A percentile compares a stretch with the other conserved stretches of the same genome.
phyloP scores from a whole-genome alignment of 2,329 filamentous ascomycete species.

The Didymella pinodella region DNA sequence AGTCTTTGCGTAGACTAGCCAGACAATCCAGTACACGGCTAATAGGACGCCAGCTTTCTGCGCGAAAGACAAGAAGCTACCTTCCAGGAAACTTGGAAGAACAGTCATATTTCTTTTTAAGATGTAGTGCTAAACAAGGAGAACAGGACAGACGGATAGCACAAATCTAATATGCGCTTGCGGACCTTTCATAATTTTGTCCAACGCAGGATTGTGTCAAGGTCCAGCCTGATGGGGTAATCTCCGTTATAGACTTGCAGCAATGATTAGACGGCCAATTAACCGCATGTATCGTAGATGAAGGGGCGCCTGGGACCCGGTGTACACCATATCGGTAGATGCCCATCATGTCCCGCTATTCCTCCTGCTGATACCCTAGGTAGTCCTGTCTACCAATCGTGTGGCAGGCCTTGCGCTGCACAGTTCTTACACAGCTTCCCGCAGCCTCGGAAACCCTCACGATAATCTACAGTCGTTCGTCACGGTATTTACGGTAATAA shows the following conservation, averaged over 20 bases:
- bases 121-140: background rate
- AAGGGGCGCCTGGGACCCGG: constrained; percentile 2
- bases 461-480: too few relatives aligned
- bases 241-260: background rate
- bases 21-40: constrained; percentile 19
- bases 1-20: constrained; percentile 27
- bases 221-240: background rate
- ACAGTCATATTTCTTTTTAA: background rate
- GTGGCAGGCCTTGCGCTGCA: background rate
- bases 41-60: background rate
- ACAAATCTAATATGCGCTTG: background rate
- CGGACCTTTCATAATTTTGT: background rate
- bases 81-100: background rate
- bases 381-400: background rate
- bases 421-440: background rate
- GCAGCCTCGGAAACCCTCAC: background rate
- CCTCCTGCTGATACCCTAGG: background rate
- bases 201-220: background rate
- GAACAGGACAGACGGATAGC: background rate
- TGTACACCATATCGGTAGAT: background rate
- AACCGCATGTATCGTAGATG: constrained; percentile 1
- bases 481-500: background rate
- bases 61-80: background rate
- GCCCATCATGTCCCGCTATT: background rate
- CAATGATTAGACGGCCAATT: background rate